These are phyloP conservation scores for Pleodorina starrii DNA, from an alignment of 139 green algal species.

Conservation along the genomic window DNA sequence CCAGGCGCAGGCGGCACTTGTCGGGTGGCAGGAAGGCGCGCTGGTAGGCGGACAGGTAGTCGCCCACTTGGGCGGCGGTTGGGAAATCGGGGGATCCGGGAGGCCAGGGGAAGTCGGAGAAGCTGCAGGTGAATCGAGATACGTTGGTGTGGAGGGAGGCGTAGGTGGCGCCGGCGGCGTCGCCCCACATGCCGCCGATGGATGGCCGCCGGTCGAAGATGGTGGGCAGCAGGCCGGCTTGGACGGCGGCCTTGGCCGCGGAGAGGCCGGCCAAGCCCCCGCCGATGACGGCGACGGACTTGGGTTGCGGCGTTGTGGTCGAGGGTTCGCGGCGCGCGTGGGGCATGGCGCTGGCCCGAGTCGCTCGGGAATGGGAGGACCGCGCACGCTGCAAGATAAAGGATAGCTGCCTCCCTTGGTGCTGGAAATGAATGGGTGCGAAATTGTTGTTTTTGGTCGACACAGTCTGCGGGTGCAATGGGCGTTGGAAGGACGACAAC, in stretches of 20 bases:
- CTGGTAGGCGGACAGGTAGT: conserved; percentile 9
- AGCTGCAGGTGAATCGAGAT: neutral
- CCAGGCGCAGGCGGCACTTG: neutral
- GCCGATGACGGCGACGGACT: conserved; percentile 5
- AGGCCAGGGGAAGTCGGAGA: conserved; percentile 42
- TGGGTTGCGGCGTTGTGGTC: neutral
- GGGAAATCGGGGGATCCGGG: neutral
- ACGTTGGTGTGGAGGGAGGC: conserved; percentile 23
- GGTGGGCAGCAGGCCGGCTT: neutral
- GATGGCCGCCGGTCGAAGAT: neutral
- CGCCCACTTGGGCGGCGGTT: neutral
- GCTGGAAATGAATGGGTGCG: too few species aligned
- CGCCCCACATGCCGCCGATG: conserved; percentile 19
- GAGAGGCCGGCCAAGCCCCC: neutral
- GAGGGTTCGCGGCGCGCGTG: too few species aligned
- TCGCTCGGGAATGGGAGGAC: too few species aligned
- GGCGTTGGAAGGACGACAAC: too few species aligned
- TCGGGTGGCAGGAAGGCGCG: neutral
- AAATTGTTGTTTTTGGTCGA: too few species aligned
- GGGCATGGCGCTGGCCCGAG: too few species aligned
- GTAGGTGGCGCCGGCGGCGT: neutral
- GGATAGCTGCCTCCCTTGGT: too few species aligned
- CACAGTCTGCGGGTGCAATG: too few species aligned
- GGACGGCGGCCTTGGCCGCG: neutral
- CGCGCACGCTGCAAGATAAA: too few species aligned